These are phyloP conservation scores for Bocquillonia castaneifolia DNA, from an alignment of 441 rosid genomes.

Conservation along the genomic window DNA sequence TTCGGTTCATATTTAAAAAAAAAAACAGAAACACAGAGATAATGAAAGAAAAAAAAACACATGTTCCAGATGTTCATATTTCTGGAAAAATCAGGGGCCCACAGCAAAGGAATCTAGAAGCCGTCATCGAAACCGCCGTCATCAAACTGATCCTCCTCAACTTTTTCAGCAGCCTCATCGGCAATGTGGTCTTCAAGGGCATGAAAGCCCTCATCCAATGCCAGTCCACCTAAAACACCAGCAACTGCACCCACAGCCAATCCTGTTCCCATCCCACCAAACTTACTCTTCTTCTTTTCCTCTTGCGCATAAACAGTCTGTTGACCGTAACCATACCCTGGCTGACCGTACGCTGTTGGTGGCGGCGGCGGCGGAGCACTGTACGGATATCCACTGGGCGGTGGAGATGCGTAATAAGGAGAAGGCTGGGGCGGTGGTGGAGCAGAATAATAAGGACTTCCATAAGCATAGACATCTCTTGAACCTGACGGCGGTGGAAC, in stretches of 20 bases:
- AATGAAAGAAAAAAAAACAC: too few relatives aligned
- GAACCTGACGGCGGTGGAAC: slow-evolving; percentile 32
- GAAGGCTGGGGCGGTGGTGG: too few relatives aligned
- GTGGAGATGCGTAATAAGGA: too few relatives aligned
- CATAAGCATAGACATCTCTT: slow-evolving; percentile 22
- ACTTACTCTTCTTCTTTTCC: slow-evolving; percentile 51
- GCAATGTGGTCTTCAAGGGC: slow-evolving; percentile 59
- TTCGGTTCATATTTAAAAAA: too few relatives aligned
- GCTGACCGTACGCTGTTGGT: slow-evolving; percentile 26
- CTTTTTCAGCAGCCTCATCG: slow-evolving; percentile 54
- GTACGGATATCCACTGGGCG: slow-evolving; percentile 24
- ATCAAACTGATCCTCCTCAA: slow-evolving; percentile 55
- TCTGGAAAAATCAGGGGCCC: too few relatives aligned
- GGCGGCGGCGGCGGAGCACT: slow-evolving; percentile 29
- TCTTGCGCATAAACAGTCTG: slow-evolving; percentile 30
- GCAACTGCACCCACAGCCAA: slow-evolving; percentile 79
- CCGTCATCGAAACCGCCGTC: slow-evolving; percentile 39
- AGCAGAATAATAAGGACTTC: slow-evolving; percentile 12
- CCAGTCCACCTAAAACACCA: slow-evolving; percentile 67
- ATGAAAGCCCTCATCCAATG: slow-evolving; percentile 55
- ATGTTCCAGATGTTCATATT: too few relatives aligned
- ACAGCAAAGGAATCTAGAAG: slow-evolving; percentile 8
- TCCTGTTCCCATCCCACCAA: slow-evolving; percentile 85
- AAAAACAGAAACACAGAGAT: too few relatives aligned
- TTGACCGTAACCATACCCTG: slow-evolving; percentile 18